Evolutionary conservation across 192 early-diverging fungal species (phyloP), one percentile per base, ranked within the genome.

Genomic region (Coemansia sp.): DNA sequence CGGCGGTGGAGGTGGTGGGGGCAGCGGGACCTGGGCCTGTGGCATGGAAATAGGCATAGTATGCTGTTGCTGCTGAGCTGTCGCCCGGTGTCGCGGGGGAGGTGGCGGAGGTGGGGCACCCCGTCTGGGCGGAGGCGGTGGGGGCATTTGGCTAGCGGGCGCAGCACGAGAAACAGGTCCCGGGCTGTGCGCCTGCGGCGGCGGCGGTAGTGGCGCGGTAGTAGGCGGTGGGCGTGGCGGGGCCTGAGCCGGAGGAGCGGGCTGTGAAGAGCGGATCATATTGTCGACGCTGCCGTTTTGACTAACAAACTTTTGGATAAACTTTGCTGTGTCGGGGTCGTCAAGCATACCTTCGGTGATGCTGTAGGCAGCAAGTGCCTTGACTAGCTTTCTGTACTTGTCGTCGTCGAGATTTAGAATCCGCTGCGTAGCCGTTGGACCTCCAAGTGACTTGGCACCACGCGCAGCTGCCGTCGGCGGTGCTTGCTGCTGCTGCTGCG

Each of bases 341-440:
- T 89, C 87, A 29, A 91, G 88, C 73, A 85, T 77, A 43, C 68
- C 81, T 49, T 87, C 85, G 34, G 85, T 88, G 47, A 94, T 86
- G 62, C 89, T 91, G 73, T 90, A 85, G 31, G 87, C 83, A 5
- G 86, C 85, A 71, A 94, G 79, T 53, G 88, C 85, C 71, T 89
- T 88, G 68, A 94, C 88, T n/a, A 94, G 65, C 60, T 85, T 81
- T 55, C 85, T 87, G 87, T 91, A 92, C 73, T 89, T 85, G 62
- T 88, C 90, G 68, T 90, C 88, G 39, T 86, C 78, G 40, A 89
- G 88, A 65, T 90, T 90, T 57, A 90, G 89, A 15, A 89, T 86
- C 87, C 73, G 87, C 75, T 49, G 89, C 65, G 83, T 92, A 81
- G 77, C 91, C 73, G 55, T 92, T 70, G 68, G 87, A 68, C 64